Evolutionary conservation across 257 asterid genomes (phyloP).

Genomic region (Eustoma russellianum): DNA sequence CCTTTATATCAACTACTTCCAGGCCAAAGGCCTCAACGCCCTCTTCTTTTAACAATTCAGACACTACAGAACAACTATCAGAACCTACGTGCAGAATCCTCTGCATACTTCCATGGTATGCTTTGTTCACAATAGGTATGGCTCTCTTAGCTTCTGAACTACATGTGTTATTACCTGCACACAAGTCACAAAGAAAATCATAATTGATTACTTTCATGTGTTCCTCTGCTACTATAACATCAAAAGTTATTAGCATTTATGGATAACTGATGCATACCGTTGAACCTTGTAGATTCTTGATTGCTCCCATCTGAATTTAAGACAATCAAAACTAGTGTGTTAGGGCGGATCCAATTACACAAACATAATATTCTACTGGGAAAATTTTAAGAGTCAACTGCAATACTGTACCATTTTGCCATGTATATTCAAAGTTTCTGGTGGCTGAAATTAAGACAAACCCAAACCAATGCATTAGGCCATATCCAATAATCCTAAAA

Average conservation of each 20-base stretch:
- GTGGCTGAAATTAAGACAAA: no score
- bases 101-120: conserved; percentile 65
- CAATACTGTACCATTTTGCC: no score
- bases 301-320: conserved; percentile 3
- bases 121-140: conserved; percentile 51
- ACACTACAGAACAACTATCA: conserved; percentile 67
- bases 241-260: neutral
- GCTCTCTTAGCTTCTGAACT: conserved; percentile 48
- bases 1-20: conserved; percentile 82
- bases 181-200: conserved; percentile 3
- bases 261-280: conserved; percentile 8
- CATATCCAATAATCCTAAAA: no score
- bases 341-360: no score
- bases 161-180: conserved; percentile 51
- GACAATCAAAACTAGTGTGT: no score
- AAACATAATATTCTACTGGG: no score
- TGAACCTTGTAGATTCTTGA: conserved; percentile 5
- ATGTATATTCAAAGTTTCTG: no score
- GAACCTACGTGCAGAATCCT: conserved; percentile 83
- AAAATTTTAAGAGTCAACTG: no score
- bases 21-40: conserved; percentile 90
- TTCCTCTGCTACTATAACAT: neutral
- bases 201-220: no score
- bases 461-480: conserved; percentile 5
- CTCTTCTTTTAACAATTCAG: conserved; percentile 60